These are phyloP conservation scores for Coprinopsis marcescibilis DNA, from an alignment of 768 basidiomycete species.

Conservation along the genomic window DNA sequence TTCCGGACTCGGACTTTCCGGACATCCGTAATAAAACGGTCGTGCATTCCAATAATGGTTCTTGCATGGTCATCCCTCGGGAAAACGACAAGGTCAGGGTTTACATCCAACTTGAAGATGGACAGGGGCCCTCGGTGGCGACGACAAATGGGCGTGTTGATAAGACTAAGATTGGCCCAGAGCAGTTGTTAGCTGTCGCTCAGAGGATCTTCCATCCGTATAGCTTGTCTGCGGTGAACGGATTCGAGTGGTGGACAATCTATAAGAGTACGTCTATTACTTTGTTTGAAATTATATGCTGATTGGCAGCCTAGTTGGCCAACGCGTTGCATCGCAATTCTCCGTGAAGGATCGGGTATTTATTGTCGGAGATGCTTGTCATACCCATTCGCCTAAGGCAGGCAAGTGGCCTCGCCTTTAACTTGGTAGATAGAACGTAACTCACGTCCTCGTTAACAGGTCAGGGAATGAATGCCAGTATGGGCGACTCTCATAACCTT, in stretches of 20 bases:
- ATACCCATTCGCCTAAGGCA: slow-evolving; percentile 63
- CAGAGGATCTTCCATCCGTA: slow-evolving; percentile 54
- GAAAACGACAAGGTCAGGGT: slow-evolving; percentile 63
- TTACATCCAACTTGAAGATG: slow-evolving; percentile 62
- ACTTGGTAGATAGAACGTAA: not conserved
- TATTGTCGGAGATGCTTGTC: slow-evolving; percentile 74
- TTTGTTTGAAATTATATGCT: not conserved
- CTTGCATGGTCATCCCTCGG: slow-evolving; percentile 71
- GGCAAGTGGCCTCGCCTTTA: slow-evolving; percentile 28
- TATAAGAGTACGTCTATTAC: slow-evolving; percentile 48
- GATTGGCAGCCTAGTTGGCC: slow-evolving; percentile 47
- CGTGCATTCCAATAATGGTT: slow-evolving; percentile 65
- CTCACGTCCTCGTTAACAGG: slow-evolving; percentile 27
- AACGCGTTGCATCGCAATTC: slow-evolving; percentile 64
- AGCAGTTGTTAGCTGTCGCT: slow-evolving; percentile 50
- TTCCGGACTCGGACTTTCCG: slow-evolving; percentile 71
- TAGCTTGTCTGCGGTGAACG: slow-evolving; percentile 38
- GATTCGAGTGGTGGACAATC: slow-evolving; percentile 67
- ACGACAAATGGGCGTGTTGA: slow-evolving; percentile 43
- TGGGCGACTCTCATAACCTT: slow-evolving; percentile 72
- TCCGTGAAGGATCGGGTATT: slow-evolving; percentile 61
- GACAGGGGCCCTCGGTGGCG: slow-evolving; percentile 24
- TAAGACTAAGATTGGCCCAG: slow-evolving; percentile 43
- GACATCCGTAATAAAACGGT: slow-evolving; percentile 62
- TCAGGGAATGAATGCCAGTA: slow-evolving; percentile 75